Evolutionary conservation across 2,329 filamentous ascomycete species (phyloP).

Genomic region (Microcyclosporella mali): DNA sequence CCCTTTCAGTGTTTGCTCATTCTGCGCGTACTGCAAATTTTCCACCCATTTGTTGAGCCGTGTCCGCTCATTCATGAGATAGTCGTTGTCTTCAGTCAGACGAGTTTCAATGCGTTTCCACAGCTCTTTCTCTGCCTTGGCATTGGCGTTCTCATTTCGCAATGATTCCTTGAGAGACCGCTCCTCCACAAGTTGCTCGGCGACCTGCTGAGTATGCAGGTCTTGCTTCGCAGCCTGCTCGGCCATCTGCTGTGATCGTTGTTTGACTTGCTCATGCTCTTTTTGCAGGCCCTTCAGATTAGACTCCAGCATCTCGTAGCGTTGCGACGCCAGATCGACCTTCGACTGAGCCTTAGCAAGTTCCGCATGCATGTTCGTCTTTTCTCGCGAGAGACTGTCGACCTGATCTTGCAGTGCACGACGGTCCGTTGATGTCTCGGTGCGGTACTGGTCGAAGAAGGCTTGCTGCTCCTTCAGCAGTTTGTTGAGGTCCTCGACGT

Average conservation of each 20-base stretch:
- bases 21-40: constrained; percentile 81
- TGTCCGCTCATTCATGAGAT: constrained; percentile 73
- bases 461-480: constrained; percentile 80
- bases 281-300: constrained; percentile 78
- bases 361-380: constrained; percentile 74
- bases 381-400: constrained; percentile 73
- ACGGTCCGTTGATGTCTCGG: constrained; percentile 76
- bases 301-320: constrained; percentile 81
- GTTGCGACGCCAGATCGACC: constrained; percentile 71
- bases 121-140: constrained; percentile 89
- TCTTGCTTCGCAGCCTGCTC: constrained; percentile 87
- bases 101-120: constrained; percentile 92
- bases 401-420: constrained; percentile 78
- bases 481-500: constrained; percentile 65
- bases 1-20: constrained; percentile 82
- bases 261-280: constrained; percentile 82
- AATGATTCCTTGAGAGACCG: constrained; percentile 77
- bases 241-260: constrained; percentile 67
- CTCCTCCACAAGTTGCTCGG: constrained; percentile 85
- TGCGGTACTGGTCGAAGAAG: constrained; percentile 83
- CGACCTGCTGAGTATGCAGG: constrained; percentile 80
- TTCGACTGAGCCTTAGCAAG: constrained; percentile 75
- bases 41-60: constrained; percentile 76
- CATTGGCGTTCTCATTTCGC: constrained; percentile 82
- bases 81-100: constrained; percentile 81